A percentile compares a stretch with the other conserved stretches of the same genome.
Evolutionary conservation across 805 yeast species (phyloP).

Genomic region (Candida sithepensis): DNA sequence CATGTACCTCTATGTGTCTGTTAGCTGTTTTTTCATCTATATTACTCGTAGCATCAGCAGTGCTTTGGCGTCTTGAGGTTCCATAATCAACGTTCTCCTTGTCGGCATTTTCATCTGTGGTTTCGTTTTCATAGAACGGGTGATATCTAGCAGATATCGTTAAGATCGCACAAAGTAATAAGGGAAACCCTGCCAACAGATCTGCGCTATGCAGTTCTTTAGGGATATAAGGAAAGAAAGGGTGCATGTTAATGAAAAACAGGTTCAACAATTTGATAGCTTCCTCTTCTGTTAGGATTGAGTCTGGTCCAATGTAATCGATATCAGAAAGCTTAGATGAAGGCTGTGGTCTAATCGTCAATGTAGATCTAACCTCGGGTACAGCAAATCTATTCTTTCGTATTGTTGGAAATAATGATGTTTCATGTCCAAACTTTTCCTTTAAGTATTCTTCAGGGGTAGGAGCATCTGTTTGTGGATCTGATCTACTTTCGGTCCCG

Average conservation of each 20-base stretch:
- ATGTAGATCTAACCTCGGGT: slow-evolving; percentile 41
- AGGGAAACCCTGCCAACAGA: slow-evolving; percentile 72
- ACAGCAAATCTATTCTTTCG: slow-evolving; percentile 31
- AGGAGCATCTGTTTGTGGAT: slow-evolving; percentile 1
- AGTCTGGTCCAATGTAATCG: slow-evolving; percentile 56
- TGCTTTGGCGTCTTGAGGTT: not conserved
- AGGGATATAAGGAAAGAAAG: slow-evolving; percentile 87
- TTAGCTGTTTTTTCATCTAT: slow-evolving; percentile 4
- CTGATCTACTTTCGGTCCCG: not conserved
- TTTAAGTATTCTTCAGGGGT: slow-evolving; percentile 8
- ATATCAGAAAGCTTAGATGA: slow-evolving; percentile 50
- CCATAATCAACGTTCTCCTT: slow-evolving; percentile 7
- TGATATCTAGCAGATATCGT: slow-evolving; percentile 81
- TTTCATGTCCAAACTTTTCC: slow-evolving; percentile 29
- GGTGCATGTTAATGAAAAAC: slow-evolving; percentile 79
- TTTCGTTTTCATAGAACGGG: slow-evolving; percentile 36
- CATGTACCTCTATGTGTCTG: slow-evolving; percentile 62
- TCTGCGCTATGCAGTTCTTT: slow-evolving; percentile 62
- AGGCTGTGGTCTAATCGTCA: slow-evolving; percentile 44
- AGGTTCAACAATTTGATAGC: slow-evolving; percentile 54
- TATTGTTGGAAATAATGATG: slow-evolving; percentile 22
- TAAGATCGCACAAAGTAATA: slow-evolving; percentile 73
- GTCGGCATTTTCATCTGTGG: slow-evolving; percentile 25
- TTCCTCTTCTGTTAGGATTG: slow-evolving; percentile 56
- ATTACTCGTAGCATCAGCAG: not conserved